Evolutionary conservation across 2,329 filamentous ascomycete species (phyloP).

Genomic region (Verticillium longisporum): DNA sequence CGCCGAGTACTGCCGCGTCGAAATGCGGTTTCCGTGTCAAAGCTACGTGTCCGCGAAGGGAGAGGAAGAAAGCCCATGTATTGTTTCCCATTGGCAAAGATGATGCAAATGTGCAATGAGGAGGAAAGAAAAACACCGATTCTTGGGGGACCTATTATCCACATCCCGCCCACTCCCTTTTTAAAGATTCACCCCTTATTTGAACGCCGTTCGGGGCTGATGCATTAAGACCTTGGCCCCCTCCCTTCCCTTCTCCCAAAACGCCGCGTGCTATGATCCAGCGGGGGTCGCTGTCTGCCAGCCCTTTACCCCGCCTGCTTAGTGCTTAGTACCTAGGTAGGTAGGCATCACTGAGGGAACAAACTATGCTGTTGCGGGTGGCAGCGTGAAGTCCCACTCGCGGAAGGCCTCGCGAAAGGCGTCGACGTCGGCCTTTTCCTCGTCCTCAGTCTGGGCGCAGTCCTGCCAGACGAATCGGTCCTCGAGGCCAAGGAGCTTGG

Average conservation of each 20-base stretch:
- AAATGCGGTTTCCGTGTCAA: no score
- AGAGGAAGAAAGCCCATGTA: no score
- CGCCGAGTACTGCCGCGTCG: no score
- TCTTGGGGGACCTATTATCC: no score
- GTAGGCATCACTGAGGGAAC: no score
- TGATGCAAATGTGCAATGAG: neutral
- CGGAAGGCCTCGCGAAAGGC: conserved; percentile 78
- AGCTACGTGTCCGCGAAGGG: no score
- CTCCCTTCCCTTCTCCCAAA: neutral
- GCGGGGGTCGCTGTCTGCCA: no score
- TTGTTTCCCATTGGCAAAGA: neutral
- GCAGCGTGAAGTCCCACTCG: conserved; percentile 74
- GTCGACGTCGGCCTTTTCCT: conserved; percentile 73
- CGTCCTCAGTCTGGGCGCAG: conserved; percentile 66
- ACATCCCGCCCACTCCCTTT: no score
- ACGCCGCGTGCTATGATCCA: conserved; percentile 3
- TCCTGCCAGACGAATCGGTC: conserved; percentile 78
- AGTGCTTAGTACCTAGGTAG: no score
- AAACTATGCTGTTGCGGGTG: neutral
- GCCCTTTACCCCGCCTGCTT: no score
- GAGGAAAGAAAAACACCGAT: neutral
- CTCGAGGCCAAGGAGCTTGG: conserved; percentile 78
- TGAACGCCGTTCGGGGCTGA: neutral
- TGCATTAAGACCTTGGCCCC: neutral
- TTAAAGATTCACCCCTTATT: neutral